A percentile compares a stretch with the other conserved stretches of the same genome.
phyloP scores from a whole-genome alignment of 345 rosid species.

The Eucalyptus shirleyi region DNA sequence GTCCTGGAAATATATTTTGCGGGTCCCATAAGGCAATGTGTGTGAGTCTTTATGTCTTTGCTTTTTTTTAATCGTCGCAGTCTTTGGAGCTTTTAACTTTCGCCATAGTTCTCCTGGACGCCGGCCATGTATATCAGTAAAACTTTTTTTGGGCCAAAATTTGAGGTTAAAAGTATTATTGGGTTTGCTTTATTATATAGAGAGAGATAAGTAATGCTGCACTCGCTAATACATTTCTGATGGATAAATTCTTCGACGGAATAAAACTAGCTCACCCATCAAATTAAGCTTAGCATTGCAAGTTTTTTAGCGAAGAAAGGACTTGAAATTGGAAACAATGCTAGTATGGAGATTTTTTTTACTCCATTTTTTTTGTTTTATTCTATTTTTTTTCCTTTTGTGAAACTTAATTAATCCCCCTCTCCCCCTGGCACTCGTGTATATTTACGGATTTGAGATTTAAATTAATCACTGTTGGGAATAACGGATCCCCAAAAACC shows the following conservation, averaged over 20 bases:
- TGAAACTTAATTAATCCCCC: too few species aligned
- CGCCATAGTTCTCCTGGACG: rapidly evolving
- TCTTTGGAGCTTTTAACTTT: not conserved
- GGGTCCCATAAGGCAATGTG: not conserved
- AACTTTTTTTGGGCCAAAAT: not conserved
- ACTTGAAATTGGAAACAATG: rapidly evolving
- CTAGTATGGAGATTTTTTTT: not conserved
- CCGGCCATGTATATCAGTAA: rapidly evolving
- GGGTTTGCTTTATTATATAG: not conserved
- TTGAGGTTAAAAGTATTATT: too few species aligned
- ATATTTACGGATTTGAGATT: too few species aligned
- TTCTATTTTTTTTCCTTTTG: too few species aligned
- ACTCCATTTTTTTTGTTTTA: too few species aligned
- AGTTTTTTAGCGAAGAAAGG: not conserved
- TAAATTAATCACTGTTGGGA: too few species aligned
- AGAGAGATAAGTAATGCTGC: not conserved
- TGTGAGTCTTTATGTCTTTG: rapidly evolving
- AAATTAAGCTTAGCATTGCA: not conserved
- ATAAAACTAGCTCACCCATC: not conserved
- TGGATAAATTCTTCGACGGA: rapidly evolving
- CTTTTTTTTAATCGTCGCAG: not conserved
- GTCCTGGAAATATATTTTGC: rapidly evolving
- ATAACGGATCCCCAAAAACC: too few species aligned
- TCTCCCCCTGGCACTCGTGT: too few species aligned
- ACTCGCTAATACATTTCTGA: not conserved